Evolutionary conservation across 305 asterid genomes (phyloP).

Genomic region (Fraxinus platypoda): DNA sequence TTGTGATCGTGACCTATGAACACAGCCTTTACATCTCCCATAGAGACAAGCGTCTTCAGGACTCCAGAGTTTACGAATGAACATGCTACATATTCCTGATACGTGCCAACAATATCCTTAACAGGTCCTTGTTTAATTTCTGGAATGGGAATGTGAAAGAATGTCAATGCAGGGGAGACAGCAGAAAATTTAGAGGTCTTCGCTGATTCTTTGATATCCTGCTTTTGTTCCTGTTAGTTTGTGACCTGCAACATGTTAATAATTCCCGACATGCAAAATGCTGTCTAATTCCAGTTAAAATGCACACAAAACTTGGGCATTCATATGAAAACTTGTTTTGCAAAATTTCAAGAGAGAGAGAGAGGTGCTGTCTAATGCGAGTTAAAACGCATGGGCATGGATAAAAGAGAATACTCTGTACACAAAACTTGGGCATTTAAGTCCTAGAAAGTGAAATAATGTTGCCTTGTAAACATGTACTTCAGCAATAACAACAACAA

Average conservation of each 20-base stretch:
- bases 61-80: conserved; percentile 71
- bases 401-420: background rate
- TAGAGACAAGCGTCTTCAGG: conserved; percentile 52
- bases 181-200: background rate
- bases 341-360: background rate
- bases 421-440: background rate
- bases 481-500: background rate
- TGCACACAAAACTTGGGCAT: background rate
- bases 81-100: conserved; percentile 65
- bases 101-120: conserved; percentile 51
- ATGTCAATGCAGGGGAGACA: conserved; percentile 49
- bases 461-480: background rate
- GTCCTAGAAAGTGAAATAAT: background rate
- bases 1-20: conserved; percentile 89
- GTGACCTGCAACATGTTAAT: conserved; percentile 55
- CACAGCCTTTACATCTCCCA: conserved; percentile 87
- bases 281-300: background rate
- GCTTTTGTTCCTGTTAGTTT: conserved; percentile 54
- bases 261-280: conserved; percentile 29
- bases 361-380: background rate
- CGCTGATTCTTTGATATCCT: conserved; percentile 18
- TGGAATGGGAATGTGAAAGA: conserved; percentile 63
- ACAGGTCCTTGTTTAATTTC: conserved; percentile 73
- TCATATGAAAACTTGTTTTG: background rate
- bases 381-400: background rate